phyloP scores from a whole-genome alignment of 2,329 filamentous ascomycete genomes.

The Phialophora verrucosa region DNA sequence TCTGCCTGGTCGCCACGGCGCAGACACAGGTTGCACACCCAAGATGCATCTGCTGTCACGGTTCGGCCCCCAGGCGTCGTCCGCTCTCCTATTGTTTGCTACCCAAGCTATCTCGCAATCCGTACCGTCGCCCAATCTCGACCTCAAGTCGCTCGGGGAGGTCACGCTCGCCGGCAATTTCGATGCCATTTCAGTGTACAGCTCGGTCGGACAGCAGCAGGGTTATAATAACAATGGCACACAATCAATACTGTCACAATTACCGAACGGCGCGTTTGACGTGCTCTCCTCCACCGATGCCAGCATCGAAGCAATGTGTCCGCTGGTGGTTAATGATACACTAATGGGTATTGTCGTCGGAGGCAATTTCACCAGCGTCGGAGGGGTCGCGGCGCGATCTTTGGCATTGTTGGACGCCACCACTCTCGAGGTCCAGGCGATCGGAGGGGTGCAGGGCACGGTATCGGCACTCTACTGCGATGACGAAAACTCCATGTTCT shows the following conservation, averaged over 20 bases:
- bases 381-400: slow-evolving; percentile 73
- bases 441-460: slow-evolving; percentile 80
- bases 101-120: slow-evolving; percentile 42
- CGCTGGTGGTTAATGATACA: slow-evolving; percentile 71
- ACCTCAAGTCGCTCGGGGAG: slow-evolving; percentile 77
- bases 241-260: slow-evolving; percentile 76
- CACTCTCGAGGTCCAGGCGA: slow-evolving; percentile 70
- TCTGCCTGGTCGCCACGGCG: slow-evolving; percentile 34
- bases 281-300: slow-evolving; percentile 78
- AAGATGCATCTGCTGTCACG: slow-evolving; percentile 37
- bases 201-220: slow-evolving; percentile 80
- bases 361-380: slow-evolving; percentile 94
- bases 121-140: slow-evolving; percentile 73
- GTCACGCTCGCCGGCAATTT: slow-evolving; percentile 90
- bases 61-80: slow-evolving; percentile 29
- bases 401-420: slow-evolving; percentile 81
- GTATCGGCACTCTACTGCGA: slow-evolving; percentile 87
- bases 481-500: slow-evolving; percentile 75
- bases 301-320: slow-evolving; percentile 86
- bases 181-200: slow-evolving; percentile 85
- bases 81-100: slow-evolving; percentile 29
- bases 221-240: slow-evolving; percentile 74
- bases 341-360: slow-evolving; percentile 80
- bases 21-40: slow-evolving; percentile 27
- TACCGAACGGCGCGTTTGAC: slow-evolving; percentile 84